These are phyloP conservation scores for Colletotrichum musae DNA, from an alignment of 2,329 filamentous ascomycete genomes.

Conservation along the genomic window DNA sequence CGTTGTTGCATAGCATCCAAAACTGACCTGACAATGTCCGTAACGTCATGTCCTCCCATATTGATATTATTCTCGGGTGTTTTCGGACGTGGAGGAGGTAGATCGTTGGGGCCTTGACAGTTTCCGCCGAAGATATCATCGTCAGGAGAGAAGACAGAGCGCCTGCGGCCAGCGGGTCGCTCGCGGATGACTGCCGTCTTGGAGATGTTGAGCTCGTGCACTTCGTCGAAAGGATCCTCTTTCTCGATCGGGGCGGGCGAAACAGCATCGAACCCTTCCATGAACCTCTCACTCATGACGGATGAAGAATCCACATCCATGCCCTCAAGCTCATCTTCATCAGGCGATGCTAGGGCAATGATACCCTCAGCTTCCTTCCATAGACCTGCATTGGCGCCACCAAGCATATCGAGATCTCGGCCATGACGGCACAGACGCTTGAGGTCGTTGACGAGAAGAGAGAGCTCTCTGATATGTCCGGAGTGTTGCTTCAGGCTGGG, in stretches of 20 bases:
- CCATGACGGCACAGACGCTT: slow-evolving; percentile 83
- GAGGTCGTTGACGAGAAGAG: slow-evolving; percentile 84
- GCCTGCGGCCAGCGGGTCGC: slow-evolving; percentile 65
- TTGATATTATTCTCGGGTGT: slow-evolving; percentile 55
- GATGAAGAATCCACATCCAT: slow-evolving; percentile 54
- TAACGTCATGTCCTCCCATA: slow-evolving; percentile 55
- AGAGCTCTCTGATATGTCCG: slow-evolving; percentile 86
- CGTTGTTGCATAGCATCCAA: slow-evolving; percentile 76
- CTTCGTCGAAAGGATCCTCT: slow-evolving; percentile 59
- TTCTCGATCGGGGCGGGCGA: slow-evolving; percentile 54
- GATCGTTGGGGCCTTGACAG: slow-evolving; percentile 60
- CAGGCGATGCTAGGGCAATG: slow-evolving; percentile 84
- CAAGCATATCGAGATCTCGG: slow-evolving; percentile 74
- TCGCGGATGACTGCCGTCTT: slow-evolving; percentile 69
- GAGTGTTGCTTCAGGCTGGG: slow-evolving; percentile 87
- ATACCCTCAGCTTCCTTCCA: slow-evolving; percentile 91
- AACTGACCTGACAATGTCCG: slow-evolving; percentile 71
- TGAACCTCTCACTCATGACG: slow-evolving; percentile 59
- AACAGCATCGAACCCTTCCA: slow-evolving; percentile 64
- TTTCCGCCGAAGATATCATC: slow-evolving; percentile 76
- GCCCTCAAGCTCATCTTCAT: slow-evolving; percentile 68
- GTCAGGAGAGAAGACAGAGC: slow-evolving; percentile 75
- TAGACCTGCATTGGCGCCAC: slow-evolving; percentile 71
- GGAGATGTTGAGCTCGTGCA: slow-evolving; percentile 58
- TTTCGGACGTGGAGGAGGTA: slow-evolving; percentile 55